Evolutionary conservation across 2,329 filamentous ascomycete species (phyloP), one percentile per base, ranked within the genome.

Genomic region (Colletotrichum ledebouriae): DNA sequence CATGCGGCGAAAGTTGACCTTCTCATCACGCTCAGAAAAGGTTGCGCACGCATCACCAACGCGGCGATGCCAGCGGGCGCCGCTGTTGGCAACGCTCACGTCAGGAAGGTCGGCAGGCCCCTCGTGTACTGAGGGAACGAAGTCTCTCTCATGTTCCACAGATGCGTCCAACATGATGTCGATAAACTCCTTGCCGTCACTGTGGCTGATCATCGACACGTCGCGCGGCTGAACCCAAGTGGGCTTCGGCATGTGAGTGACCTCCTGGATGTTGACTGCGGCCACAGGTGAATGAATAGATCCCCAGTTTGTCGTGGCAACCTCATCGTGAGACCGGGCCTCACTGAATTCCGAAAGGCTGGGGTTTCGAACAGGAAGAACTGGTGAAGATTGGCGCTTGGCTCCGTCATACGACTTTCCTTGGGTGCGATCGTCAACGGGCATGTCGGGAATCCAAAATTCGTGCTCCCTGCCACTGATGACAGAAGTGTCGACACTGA

Each of bases 31-130:
- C 41, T 82, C 81, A 1, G 89, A 89, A 72, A 91, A 91, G 2
- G 85, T 84, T 22, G 86, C 86, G 62, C 85, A 85, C 22, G 85
- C 79, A 50, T 90, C 86, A 25, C 89, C 89, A 55, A 90, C 78
- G 2, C 88, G 85, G 41, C 80, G 82, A 74, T 90, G 86, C 83
- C 87, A 90, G 44, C 71, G 70, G 59, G 13, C 71, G 15, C 57
- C 50, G 10, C 33, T n/a, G 20, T 58, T 37, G 15, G 29, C 25
- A 10, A 69, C 25, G 20, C 13, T 25, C 29, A 72, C 66, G 7
- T 73, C 71, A 4, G 75, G 65, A 13, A 74, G 67, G 3, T 74
- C 74, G 17, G 75, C 72, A 20, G 63, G 63, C 29, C 37, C 17
- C 56, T 0, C 46, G 79, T 76, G 42, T 74, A 70, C 67, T 76